phyloP scores from a whole-genome alignment of 139 green algal species.

The Chlorella sp. region DNA sequence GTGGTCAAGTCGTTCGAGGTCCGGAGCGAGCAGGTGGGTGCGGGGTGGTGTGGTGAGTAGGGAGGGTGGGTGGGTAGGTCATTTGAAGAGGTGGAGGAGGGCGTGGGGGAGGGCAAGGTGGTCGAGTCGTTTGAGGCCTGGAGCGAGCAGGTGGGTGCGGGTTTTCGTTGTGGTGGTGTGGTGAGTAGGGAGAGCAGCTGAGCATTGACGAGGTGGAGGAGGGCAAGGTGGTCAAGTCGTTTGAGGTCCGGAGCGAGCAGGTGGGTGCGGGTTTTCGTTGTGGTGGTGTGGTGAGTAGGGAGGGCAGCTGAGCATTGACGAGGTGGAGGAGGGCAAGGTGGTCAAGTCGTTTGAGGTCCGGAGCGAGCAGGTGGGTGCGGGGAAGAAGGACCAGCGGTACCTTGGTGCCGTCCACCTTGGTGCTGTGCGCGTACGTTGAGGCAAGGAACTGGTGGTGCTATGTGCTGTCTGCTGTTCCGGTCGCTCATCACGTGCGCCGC shows the following conservation, averaged over 20 bases:
- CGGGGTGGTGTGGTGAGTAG: not conserved
- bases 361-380: slow-evolving; percentile 46
- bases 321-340: slow-evolving; percentile 48
- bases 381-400: too few species aligned
- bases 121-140: slow-evolving; percentile 76
- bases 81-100: slow-evolving; percentile 1
- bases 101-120: slow-evolving; percentile 48
- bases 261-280: too few species aligned
- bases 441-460: too few species aligned
- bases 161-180: too few species aligned
- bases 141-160: too few species aligned
- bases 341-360: slow-evolving; percentile 76
- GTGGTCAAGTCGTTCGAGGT: slow-evolving; percentile 76
- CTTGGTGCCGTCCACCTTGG: too few species aligned
- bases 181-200: slow-evolving; percentile 10
- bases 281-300: too few species aligned
- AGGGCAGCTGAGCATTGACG: slow-evolving; percentile 16
- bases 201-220: slow-evolving; percentile 35
- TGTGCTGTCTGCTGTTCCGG: too few species aligned
- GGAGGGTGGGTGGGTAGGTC: slow-evolving; percentile 5
- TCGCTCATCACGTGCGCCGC: too few species aligned
- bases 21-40: slow-evolving; percentile 43
- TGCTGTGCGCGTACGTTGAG: too few species aligned
- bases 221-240: slow-evolving; percentile 60
- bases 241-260: slow-evolving; percentile 69